These are phyloP conservation scores for Yarrowia keelungensis DNA, from an alignment of 805 yeast species.

Conservation along the genomic window DNA sequence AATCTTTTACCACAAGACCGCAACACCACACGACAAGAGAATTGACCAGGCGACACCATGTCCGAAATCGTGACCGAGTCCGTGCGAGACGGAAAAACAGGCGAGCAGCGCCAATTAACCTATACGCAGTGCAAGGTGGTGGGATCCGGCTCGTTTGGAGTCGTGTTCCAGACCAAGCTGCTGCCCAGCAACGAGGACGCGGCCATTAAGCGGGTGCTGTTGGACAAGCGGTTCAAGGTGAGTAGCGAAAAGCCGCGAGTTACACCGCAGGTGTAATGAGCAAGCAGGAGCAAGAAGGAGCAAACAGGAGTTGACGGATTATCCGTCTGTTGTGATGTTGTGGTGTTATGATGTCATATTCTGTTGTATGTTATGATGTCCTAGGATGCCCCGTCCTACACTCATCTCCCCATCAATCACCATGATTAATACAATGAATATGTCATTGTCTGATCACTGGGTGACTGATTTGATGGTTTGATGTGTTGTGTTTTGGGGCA, in stretches of 20 bases:
- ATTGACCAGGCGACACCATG: conserved; percentile 1
- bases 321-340: too few relatives aligned
- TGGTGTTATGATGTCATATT: not conserved
- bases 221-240: conserved; percentile 78
- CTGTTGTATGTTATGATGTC: too few relatives aligned
- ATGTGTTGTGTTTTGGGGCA: too few relatives aligned
- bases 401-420: too few relatives aligned
- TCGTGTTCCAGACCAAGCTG: conserved; percentile 88
- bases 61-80: conserved; percentile 59
- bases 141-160: conserved; percentile 99
- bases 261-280: not conserved
- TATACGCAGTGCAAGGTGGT: conserved; percentile 88
- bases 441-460: too few relatives aligned
- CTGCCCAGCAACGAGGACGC: conserved; percentile 77
- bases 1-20: not conserved
- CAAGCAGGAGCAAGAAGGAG: too few relatives aligned
- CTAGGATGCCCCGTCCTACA: too few relatives aligned
- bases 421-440: too few relatives aligned
- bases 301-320: not conserved
- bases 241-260: not conserved
- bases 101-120: conserved; percentile 65
- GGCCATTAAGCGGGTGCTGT: conserved; percentile 95
- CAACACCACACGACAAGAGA: not conserved
- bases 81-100: conserved; percentile 75
- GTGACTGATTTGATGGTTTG: too few relatives aligned